phyloP scores from a whole-genome alignment of 129 eudicot species.

The Flaveria linearis region DNA sequence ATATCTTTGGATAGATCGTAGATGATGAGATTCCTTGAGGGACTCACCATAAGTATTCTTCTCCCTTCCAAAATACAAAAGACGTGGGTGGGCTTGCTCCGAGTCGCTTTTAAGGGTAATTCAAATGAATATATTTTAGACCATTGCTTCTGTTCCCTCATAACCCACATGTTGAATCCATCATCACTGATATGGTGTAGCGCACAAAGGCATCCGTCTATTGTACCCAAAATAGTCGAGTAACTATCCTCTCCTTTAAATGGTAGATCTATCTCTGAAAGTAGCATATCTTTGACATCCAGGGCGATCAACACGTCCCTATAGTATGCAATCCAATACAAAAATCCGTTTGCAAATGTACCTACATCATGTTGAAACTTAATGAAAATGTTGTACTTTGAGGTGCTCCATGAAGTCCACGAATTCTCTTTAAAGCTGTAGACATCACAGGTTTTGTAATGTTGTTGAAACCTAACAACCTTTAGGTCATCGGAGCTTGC shows the following conservation, averaged over 20 bases:
- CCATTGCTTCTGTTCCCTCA: slow-evolving; percentile 13
- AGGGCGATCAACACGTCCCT: not conserved
- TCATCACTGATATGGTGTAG: not conserved
- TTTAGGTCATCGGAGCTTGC: slow-evolving; percentile 7
- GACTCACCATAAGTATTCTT: slow-evolving; percentile 2
- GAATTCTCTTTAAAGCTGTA: not conserved
- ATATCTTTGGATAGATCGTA: not conserved
- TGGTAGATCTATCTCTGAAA: slow-evolving; percentile 7
- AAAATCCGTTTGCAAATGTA: not conserved
- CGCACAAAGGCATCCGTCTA: slow-evolving; percentile 4
- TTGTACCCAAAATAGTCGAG: not conserved
- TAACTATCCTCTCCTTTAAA: not conserved
- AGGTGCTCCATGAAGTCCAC: slow-evolving; percentile 19
- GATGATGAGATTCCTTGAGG: not conserved
- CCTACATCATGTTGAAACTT: not conserved
- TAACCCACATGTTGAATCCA: slow-evolving; percentile 22
- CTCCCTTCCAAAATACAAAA: slow-evolving; percentile 1
- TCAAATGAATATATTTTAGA: slow-evolving; percentile 9
- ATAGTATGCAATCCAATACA: not conserved
- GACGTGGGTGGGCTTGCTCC: not conserved
- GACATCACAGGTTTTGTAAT: not conserved
- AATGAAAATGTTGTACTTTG: not conserved
- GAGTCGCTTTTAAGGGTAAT: not conserved
- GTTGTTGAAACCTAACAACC: slow-evolving; percentile 4
- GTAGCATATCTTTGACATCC: slow-evolving; percentile 11